Evolutionary conservation across 108 stramenopile species (phyloP), one percentile per base, ranked within the genome.

Genomic region (Aurantiochytrium sp.): DNA sequence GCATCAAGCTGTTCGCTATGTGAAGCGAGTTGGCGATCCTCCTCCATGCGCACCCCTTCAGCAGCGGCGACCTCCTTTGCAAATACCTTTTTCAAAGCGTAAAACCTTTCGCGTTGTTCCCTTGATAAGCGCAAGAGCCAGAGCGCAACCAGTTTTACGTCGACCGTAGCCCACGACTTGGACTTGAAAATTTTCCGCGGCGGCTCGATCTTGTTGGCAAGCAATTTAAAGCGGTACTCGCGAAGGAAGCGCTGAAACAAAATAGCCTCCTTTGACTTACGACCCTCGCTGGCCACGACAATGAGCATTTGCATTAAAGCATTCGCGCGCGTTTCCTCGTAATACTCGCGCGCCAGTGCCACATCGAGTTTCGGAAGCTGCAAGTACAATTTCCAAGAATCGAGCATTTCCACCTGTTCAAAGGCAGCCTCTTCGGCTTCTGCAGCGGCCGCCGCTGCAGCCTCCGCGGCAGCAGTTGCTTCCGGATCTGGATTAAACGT

Each of bases 221-320:
- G 29, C 21, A 88, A 59, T 25, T 88, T 58, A 14, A 42, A 35
- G 42, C 53, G 16, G 29, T 88, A 60, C 88, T 88, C 88, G 10
- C 88, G 88, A 14, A 88, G 60, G 49, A 88, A 88, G 19, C 88
- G 25, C 29, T 60, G 88, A 10, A 88, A 88, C 8, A 88, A 47
- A 59, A 88, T 58, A 12, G 88, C 88, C 44, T 88, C 88, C 49
- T 58, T 58, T 45, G 55, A 35, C 49, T 35, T 18, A 3, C 88
- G 88, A 8, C 53, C 58, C 60, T 88, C 59, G 19, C 53, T 58
- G 19, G 59, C 88, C 45, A 88, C 88, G 2, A 88, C 29, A 5
- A 88, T 21, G 3, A 88, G 88, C 88, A 88, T 42, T 44, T 59
- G 58, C 19, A 88, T 21, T 18, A 60, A 10, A 5, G 60, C 18